Percentiles rank a stretch among this genome's conserved stretches.
phyloP scores from a whole-genome alignment of 495 filamentous ascomycete species.

The Daldinia caldariorum region DNA sequence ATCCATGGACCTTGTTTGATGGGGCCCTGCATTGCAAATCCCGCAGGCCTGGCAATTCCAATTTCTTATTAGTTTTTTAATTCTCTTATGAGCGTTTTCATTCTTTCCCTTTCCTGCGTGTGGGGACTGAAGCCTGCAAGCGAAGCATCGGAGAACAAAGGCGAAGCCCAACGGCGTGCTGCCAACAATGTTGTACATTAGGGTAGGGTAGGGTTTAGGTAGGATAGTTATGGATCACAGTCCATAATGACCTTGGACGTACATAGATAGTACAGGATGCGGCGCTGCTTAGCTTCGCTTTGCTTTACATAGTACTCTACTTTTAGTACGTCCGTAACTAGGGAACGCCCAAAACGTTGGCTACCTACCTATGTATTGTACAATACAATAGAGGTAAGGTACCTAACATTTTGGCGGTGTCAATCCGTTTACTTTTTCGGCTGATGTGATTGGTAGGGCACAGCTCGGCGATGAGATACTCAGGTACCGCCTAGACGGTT shows the following conservation, averaged over 20 bases:
- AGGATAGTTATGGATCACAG: too few species aligned
- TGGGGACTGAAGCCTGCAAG: slow-evolving; percentile 31
- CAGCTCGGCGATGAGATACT: slow-evolving; percentile 34
- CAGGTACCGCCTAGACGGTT: neutral
- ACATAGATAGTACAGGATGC: neutral
- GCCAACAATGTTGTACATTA: slow-evolving; percentile 42
- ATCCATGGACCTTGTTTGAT: slow-evolving; percentile 39
- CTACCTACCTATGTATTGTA: too few species aligned
- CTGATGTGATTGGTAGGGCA: slow-evolving; percentile 30
- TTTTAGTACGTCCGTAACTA: slow-evolving; percentile 22
- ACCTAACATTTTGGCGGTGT: slow-evolving; percentile 34
- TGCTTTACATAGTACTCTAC: too few species aligned
- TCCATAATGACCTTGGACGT: neutral
- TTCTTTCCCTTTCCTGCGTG: slow-evolving; percentile 22
- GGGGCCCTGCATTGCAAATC: slow-evolving; percentile 40
- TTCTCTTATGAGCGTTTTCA: neutral
- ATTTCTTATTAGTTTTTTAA: neutral
- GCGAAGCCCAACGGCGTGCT: slow-evolving; percentile 35
- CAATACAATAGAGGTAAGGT: too few species aligned
- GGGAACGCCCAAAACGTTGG: slow-evolving; percentile 24
- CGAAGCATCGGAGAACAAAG: slow-evolving; percentile 34
- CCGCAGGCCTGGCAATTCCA: slow-evolving; percentile 32
- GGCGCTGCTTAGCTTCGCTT: slow-evolving; percentile 8
- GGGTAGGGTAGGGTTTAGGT: too few species aligned
- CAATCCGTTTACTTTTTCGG: slow-evolving; percentile 30